A percentile compares a stretch with the other conserved stretches of the same genome.
Conservation (phyloP, 2,329 filamentous ascomycete species). For the Exutisphaerella laricina region DNA sequence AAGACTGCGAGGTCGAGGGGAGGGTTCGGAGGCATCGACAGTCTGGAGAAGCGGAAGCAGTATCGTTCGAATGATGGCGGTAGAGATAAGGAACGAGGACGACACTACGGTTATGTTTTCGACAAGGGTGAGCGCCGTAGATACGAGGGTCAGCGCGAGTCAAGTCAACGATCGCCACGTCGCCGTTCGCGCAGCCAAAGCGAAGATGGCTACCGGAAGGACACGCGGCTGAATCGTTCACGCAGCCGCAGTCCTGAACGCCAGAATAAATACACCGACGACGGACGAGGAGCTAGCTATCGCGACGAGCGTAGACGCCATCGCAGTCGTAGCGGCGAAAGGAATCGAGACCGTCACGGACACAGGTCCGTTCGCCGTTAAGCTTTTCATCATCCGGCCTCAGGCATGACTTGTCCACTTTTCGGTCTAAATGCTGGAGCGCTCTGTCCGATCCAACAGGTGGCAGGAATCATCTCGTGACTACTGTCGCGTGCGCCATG, state of each 20-base stretch:
- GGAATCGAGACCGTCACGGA: constrained; percentile 10
- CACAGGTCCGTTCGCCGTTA: no score
- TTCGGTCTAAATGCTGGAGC: no score
- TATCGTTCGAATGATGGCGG: constrained; percentile 61
- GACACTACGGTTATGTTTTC: constrained; percentile 74
- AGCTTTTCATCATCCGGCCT: no score
- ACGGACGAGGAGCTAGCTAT: constrained; percentile 17
- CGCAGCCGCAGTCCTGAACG: constrained; percentile 29
- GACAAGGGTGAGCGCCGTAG: constrained; percentile 51
- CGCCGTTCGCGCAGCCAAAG: background rate
- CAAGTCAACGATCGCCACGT: background rate
- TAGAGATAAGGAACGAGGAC: constrained; percentile 34
- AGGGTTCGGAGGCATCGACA: constrained; percentile 85
- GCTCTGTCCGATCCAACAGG: no score
- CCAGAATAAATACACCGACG: constrained; percentile 18
- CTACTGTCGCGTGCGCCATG: no score
- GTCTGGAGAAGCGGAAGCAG: constrained; percentile 83
- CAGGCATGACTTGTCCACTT: no score
- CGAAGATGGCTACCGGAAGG: constrained; percentile 9
- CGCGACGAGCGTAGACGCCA: constrained; percentile 18
- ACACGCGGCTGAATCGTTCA: constrained; percentile 17
- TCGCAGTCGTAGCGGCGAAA: constrained; percentile 15
- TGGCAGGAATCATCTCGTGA: no score
- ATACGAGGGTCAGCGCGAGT: constrained; percentile 4
- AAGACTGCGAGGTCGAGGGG: constrained; percentile 65